phyloP scores from a whole-genome alignment of 352 stramenopile genomes.

The Globisporangium paroecandrum region DNA sequence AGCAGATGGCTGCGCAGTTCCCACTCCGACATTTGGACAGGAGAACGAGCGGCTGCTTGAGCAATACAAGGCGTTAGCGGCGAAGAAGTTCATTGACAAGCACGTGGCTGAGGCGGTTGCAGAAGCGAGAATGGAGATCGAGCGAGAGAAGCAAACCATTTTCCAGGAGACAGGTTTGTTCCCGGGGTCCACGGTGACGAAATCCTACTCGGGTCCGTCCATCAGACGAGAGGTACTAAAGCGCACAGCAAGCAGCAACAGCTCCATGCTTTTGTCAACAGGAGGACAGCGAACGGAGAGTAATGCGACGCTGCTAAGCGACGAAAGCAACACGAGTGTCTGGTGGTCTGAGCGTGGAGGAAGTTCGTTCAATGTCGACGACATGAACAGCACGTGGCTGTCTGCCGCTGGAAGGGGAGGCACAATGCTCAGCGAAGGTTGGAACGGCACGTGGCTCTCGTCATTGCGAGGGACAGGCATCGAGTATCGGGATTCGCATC shows the following conservation, averaged over 20 bases:
- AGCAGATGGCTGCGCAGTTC: neutral
- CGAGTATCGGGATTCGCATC: constrained; percentile 27
- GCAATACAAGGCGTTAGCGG: constrained; percentile 43
- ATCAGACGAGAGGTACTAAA: constrained; percentile 9
- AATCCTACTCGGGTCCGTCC: neutral
- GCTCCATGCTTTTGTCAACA: constrained; percentile 25
- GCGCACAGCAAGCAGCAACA: constrained; percentile 18
- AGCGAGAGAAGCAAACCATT: constrained; percentile 63
- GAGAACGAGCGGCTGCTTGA: constrained; percentile 43
- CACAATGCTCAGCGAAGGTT: constrained; percentile 35
- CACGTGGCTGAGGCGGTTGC: constrained; percentile 63
- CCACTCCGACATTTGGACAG: constrained; percentile 5
- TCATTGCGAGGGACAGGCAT: constrained; percentile 27
- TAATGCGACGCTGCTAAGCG: constrained; percentile 30
- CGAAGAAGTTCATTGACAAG: constrained; percentile 73
- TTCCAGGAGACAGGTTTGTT: constrained; percentile 66
- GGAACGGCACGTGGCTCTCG: constrained; percentile 31
- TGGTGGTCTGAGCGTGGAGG: constrained; percentile 46
- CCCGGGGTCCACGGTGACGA: constrained; percentile 28
- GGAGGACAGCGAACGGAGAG: constrained; percentile 30
- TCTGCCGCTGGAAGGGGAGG: constrained; percentile 25
- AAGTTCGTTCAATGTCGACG: constrained; percentile 35
- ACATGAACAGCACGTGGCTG: constrained; percentile 37
- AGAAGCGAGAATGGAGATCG: constrained; percentile 60
- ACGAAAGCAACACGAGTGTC: constrained; percentile 32